Evolutionary conservation across 2,329 filamentous ascomycete species (phyloP), one percentile per base, ranked within the genome.

Genomic region (Fusarium tupiense): DNA sequence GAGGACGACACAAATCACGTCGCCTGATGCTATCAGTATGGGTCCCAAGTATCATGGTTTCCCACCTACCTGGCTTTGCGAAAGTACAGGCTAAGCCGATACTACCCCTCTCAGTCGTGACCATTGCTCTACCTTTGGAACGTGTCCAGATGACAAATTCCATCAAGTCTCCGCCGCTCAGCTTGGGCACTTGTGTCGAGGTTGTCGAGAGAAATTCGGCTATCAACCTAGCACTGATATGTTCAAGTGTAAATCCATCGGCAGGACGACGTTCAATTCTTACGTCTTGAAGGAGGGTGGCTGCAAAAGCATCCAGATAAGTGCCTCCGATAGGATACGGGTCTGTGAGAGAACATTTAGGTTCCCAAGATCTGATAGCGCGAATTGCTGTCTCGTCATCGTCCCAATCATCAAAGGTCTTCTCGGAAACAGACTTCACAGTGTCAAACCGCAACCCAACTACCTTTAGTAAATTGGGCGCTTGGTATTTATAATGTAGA

Each of bases 21-120:
- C 53, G 3, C 53, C 53, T 57, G 6, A 8, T 6, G 0, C 3
- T 19, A 11, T 57, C 3, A 57, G 38, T 5, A 44, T 33, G 6
- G 0, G 9, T 19, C 0, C 9, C 0, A 0, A 4, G 6, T 22
- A 49, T 11, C 13, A 24, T 44, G 5, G 7, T 7, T 6, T 20
- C 2, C 3, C 12, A 20, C 38, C 17, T 31, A 57, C 38, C 53
- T 16, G 53, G 26, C 13, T 44, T 20, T 33, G 38, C 53, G 3
- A 57, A 44, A 12, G 26, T 44, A 14, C 53, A 57, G 16, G 26
- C 26, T 19, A 33, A 24, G 0, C 53, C 38, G 16, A 57, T 44
- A 31, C 38, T 57, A 11, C 53, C 53, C 8, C 17, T 44, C 37
- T 57, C 26, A 2, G 26, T 57, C 8, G 38, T 57, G 6, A 24